phyloP scores from a whole-genome alignment of 768 basidiomycete genomes.

The Agrocybe chaxingu region DNA sequence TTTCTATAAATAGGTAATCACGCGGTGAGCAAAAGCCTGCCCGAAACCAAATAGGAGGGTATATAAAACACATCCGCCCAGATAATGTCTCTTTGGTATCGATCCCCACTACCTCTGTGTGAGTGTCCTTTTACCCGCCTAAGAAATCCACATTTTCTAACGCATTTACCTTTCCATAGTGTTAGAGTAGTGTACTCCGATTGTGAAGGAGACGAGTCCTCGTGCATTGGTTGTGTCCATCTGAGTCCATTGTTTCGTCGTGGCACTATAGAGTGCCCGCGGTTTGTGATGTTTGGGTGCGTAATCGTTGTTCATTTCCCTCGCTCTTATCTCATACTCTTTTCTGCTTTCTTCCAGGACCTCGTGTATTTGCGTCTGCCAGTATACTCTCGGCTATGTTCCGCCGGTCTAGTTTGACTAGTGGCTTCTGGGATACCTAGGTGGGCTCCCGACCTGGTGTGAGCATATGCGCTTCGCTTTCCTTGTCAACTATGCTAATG shows the following conservation, averaged over 20 bases:
- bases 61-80: slow-evolving; percentile 8
- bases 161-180: background rate
- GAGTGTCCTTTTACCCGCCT: background rate
- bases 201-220: background rate
- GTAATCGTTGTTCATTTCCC: too few relatives aligned
- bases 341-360: background rate
- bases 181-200: slow-evolving; percentile 7
- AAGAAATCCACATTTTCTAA: background rate
- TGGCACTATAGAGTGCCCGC: too few relatives aligned
- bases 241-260: too few relatives aligned
- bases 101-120: slow-evolving; percentile 15
- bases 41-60: slow-evolving; percentile 10
- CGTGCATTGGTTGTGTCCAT: background rate
- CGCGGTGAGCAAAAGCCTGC: slow-evolving; percentile 9
- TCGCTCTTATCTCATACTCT: too few relatives aligned
- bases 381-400: slow-evolving; percentile 6
- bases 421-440: slow-evolving; percentile 5
- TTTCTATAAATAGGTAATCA: background rate
- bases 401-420: slow-evolving; percentile 2
- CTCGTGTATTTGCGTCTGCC: slow-evolving; percentile 3
- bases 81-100: slow-evolving; percentile 12
- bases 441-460: slow-evolving; percentile 8
- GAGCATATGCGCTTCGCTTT: background rate
- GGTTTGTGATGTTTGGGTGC: too few relatives aligned
- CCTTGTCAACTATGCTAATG: background rate